These are phyloP conservation scores for Solanum sparsipilum DNA, from an alignment of 257 asterid species.

Conservation along the genomic window DNA sequence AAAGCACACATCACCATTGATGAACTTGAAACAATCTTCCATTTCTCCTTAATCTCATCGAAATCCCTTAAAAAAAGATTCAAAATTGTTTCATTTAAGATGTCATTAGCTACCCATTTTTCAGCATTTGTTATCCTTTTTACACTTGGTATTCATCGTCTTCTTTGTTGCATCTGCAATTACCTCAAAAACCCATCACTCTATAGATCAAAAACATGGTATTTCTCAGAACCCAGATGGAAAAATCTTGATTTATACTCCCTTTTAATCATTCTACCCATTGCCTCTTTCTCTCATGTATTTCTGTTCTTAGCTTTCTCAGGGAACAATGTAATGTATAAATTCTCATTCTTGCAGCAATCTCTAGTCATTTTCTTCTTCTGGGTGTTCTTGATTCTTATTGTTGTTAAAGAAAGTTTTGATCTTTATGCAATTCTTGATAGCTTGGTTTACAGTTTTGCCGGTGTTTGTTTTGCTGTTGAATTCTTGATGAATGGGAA, in stretches of 20 bases:
- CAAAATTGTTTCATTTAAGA: not conserved
- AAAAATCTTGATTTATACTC: conserved; percentile 56
- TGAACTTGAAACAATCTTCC: not conserved
- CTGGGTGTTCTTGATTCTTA: conserved; percentile 52
- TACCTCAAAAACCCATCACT: conserved; percentile 60
- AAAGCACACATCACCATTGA: not conserved
- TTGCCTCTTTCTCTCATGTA: conserved; percentile 46
- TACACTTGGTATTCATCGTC: conserved; percentile 63
- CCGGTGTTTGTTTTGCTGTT: conserved; percentile 41
- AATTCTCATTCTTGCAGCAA: conserved; percentile 62
- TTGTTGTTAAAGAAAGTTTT: conserved; percentile 37
- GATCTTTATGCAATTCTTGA: conserved; percentile 51
- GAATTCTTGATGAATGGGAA: conserved; percentile 54
- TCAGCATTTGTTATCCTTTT: conserved; percentile 57
- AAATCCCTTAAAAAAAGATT: not conserved
- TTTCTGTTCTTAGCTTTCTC: conserved; percentile 48
- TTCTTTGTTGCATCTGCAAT: conserved; percentile 40
- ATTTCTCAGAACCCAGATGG: conserved; percentile 69
- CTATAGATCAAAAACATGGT: conserved; percentile 60
- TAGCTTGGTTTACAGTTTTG: conserved; percentile 33
- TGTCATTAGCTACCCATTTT: conserved; percentile 65
- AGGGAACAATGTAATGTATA: conserved; percentile 34
- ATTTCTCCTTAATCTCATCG: not conserved
- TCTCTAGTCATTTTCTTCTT: conserved; percentile 47
- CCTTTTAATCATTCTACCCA: conserved; percentile 48